Evolutionary conservation across 2,329 filamentous ascomycete genomes (phyloP).

Genomic region (Nannizzia gypsea): DNA sequence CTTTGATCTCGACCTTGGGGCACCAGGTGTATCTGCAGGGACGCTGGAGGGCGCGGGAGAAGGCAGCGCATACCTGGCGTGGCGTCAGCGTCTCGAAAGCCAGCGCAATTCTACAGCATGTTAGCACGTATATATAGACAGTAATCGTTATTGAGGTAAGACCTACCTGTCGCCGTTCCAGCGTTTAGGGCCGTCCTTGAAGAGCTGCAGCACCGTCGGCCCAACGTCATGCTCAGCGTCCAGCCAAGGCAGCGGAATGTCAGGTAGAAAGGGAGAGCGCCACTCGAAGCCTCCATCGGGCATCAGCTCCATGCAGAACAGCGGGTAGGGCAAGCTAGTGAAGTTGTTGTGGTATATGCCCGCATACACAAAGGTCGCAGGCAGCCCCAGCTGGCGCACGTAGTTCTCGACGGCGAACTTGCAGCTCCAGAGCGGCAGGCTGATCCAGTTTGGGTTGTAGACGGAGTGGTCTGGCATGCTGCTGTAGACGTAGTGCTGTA

Average conservation of each 20-base stretch:
- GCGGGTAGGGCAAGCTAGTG: slow-evolving; percentile 77
- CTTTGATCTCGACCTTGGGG: slow-evolving; percentile 64
- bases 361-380: slow-evolving; percentile 86
- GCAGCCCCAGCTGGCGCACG: slow-evolving; percentile 66
- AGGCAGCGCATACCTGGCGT: slow-evolving; percentile 65
- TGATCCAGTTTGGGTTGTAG: slow-evolving; percentile 65
- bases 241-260: slow-evolving; percentile 83
- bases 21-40: slow-evolving; percentile 67
- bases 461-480: slow-evolving; percentile 91
- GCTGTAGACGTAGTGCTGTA: slow-evolving; percentile 90
- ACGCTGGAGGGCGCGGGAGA: slow-evolving; percentile 64
- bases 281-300: slow-evolving; percentile 77
- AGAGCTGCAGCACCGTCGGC: slow-evolving; percentile 79
- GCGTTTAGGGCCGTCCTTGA: slow-evolving; percentile 80
- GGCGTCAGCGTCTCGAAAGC: slow-evolving; percentile 86
- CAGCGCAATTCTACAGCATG: slow-evolving; percentile 56
- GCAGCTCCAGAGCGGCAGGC: slow-evolving; percentile 77
- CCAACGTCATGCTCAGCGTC: slow-evolving; percentile 95
- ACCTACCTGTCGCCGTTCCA: slow-evolving; percentile 64
- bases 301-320: slow-evolving; percentile 90
- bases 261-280: slow-evolving; percentile 86
- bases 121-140: slow-evolving; percentile 9
- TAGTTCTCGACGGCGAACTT: slow-evolving; percentile 93
- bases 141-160: neutral
- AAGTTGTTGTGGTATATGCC: slow-evolving; percentile 99